Percentiles rank a stretch among this genome's conserved stretches.
phyloP scores from a whole-genome alignment of 176 grass and related monocot genomes.

The Chloris gayana region DNA sequence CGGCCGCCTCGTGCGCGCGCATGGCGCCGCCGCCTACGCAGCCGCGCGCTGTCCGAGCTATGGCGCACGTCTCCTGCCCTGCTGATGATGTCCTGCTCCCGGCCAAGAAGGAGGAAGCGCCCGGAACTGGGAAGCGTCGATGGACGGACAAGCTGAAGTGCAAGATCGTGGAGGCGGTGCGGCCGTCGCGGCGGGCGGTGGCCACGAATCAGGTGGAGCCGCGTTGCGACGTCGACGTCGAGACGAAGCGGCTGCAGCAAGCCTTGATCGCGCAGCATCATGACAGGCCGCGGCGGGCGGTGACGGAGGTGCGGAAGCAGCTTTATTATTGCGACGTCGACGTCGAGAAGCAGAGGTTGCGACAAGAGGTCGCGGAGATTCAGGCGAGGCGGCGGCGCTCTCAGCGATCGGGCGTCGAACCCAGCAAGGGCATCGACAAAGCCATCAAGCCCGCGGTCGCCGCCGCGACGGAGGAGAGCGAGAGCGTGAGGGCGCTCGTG shows the following conservation, averaged over 20 bases:
- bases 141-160: not conserved
- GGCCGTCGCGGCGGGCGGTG: not conserved
- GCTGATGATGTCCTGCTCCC: not conserved
- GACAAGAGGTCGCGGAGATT: too few relatives aligned
- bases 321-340: too few relatives aligned
- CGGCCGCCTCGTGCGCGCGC: too few relatives aligned
- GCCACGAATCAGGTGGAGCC: not conserved
- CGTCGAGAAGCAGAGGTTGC: too few relatives aligned
- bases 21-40: not conserved
- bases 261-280: not conserved
- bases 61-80: too few relatives aligned
- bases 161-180: not conserved
- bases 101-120: not conserved
- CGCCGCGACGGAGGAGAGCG: not conserved
- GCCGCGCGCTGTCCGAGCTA: too few relatives aligned
- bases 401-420: not conserved
- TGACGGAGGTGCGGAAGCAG: too few relatives aligned
- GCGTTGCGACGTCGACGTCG: not conserved
- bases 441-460: too few relatives aligned
- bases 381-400: not conserved
- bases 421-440: too few relatives aligned
- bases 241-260: not conserved
- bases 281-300: not conserved
- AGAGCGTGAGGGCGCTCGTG: not conserved
- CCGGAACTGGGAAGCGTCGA: not conserved